Evolutionary conservation across 2,329 filamentous ascomycete genomes (phyloP).

Genomic region (Tothia fuscella): DNA sequence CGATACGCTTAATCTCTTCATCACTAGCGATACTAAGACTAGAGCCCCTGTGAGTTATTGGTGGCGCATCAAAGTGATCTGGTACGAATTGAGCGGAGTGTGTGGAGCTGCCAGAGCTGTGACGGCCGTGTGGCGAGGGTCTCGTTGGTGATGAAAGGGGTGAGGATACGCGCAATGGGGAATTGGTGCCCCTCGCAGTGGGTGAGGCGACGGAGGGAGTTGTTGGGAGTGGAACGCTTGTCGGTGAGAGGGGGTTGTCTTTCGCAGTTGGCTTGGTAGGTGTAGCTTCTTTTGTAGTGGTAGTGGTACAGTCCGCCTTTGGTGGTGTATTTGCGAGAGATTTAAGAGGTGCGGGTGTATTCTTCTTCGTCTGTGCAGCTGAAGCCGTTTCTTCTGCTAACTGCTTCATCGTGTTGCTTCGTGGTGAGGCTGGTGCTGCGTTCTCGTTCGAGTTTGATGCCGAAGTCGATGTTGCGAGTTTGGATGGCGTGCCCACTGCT

Average conservation of each 20-base stretch:
- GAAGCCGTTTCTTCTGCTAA: constrained; percentile 7
- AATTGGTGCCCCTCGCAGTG: background rate
- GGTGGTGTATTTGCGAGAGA: background rate
- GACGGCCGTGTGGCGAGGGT: background rate
- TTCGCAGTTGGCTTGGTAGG: background rate
- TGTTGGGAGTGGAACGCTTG: constrained; percentile 3
- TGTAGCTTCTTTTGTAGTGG: background rate
- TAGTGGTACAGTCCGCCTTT: background rate
- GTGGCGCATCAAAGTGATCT: constrained; percentile 1
- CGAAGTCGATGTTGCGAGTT: background rate
- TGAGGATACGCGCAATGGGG: background rate
- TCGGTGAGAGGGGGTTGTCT: constrained; percentile 6
- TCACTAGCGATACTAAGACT: constrained; percentile 16
- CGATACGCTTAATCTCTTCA: constrained; percentile 23
- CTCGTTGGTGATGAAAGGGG: background rate
- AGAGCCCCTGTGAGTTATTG: constrained; percentile 16
- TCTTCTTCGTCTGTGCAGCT: constrained; percentile 4
- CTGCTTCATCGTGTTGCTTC: constrained; percentile 4
- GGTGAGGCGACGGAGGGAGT: background rate
- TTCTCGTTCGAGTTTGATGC: constrained; percentile 5
- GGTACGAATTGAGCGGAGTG: background rate
- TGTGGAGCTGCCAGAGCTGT: background rate
- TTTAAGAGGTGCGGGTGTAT: background rate
- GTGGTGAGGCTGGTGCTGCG: background rate
- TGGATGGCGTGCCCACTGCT: background rate